phyloP scores from a whole-genome alignment of 1,284 basidiomycete species.

The Boletus smithii region DNA sequence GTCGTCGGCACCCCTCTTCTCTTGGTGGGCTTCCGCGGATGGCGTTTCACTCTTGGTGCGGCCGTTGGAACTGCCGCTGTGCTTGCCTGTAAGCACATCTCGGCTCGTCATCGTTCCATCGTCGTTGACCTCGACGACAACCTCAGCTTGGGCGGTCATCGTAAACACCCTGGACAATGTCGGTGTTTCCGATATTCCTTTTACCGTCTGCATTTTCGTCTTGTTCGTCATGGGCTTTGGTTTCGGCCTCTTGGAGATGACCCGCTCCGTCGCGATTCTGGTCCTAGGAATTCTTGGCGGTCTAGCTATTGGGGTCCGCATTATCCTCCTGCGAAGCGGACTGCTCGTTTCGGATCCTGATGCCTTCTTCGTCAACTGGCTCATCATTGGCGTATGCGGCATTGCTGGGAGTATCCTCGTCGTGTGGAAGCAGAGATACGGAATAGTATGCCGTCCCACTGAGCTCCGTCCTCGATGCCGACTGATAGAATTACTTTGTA shows the following conservation, averaged over 20 bases:
- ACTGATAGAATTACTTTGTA: conserved; percentile 21
- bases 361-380: conserved; percentile 50
- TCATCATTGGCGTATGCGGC: conserved; percentile 45
- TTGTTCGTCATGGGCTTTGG: conserved; percentile 51
- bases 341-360: conserved; percentile 43
- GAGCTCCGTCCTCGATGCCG: neutral
- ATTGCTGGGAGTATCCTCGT: conserved; percentile 41
- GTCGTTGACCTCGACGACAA: conserved; percentile 6
- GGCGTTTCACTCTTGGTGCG: conserved; percentile 52
- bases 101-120: neutral
- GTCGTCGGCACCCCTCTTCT: conserved; percentile 52
- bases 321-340: conserved; percentile 47
- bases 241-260: conserved; percentile 50
- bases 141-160: conserved; percentile 56
- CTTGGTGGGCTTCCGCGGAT: conserved; percentile 52
- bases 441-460: conserved; percentile 45
- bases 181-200: conserved; percentile 49
- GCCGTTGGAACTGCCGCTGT: conserved; percentile 49
- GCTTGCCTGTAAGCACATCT: conserved; percentile 43
- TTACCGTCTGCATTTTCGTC: conserved; percentile 47
- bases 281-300: conserved; percentile 51
- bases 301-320: conserved; percentile 53
- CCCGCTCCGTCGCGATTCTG: conserved; percentile 44
- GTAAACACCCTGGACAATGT: conserved; percentile 50
- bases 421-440: conserved; percentile 44